Conservation (phyloP, 1,284 basidiomycete species). For the Trichosporon sp. region DNA sequence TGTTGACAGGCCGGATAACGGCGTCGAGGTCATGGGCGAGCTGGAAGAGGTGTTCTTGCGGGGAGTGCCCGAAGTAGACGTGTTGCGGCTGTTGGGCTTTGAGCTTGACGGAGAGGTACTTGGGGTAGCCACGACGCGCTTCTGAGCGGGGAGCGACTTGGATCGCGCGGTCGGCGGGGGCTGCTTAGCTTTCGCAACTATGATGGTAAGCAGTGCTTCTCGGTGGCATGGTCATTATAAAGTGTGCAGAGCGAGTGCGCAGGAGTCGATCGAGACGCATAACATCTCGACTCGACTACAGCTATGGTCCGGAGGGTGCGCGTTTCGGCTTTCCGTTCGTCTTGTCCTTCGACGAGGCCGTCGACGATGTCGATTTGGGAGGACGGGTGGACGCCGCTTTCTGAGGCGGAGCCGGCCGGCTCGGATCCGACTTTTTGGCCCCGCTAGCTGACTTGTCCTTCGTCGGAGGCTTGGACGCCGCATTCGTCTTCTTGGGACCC, state of each 20-base stretch:
- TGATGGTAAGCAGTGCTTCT: conserved; percentile 32
- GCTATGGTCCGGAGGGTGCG: conserved; percentile 25
- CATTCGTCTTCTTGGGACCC: neutral
- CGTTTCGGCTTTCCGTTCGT: conserved; percentile 16
- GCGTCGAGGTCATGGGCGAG: conserved; percentile 43
- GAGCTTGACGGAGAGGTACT: conserved; percentile 29
- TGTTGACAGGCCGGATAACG: conserved; percentile 27
- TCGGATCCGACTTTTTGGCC: conserved; percentile 3
- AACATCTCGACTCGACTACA: conserved; percentile 35
- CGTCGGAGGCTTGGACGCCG: conserved; percentile 7
- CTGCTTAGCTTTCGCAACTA: conserved; percentile 42
- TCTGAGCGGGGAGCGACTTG: conserved; percentile 49
- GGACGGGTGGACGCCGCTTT: neutral
- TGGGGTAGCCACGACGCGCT: conserved; percentile 25
- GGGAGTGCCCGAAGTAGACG: conserved; percentile 34
- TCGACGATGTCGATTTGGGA: neutral
- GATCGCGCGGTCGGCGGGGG: conserved; percentile 38
- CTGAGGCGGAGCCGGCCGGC: neutral
- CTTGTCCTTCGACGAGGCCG: conserved; percentile 15
- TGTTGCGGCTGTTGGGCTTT: conserved; percentile 38
- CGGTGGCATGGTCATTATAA: conserved; percentile 4
- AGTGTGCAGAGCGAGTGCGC: conserved; percentile 25
- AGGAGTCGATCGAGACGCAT: conserved; percentile 27
- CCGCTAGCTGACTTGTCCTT: conserved; percentile 4
- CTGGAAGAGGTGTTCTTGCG: conserved; percentile 56